Evolutionary conservation across 1,284 basidiomycete species (phyloP).

Genomic region (Sphagnurus paluster): DNA sequence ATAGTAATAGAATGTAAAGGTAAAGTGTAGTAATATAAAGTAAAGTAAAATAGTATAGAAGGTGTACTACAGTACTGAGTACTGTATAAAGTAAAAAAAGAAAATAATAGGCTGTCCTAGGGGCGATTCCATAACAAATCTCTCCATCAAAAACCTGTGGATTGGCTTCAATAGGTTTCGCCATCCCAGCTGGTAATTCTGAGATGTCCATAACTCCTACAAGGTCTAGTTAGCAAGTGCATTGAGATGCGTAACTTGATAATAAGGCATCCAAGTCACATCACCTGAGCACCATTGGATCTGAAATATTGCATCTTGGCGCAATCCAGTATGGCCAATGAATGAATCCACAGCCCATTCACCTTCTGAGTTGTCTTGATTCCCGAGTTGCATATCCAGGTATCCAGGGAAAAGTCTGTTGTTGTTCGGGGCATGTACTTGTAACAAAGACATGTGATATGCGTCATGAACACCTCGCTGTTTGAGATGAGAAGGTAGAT

Average conservation of each 20-base stretch:
- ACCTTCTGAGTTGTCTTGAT: not conserved
- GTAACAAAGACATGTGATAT: conserved; percentile 6
- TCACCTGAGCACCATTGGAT: conserved; percentile 23
- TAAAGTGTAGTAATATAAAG: too few species aligned
- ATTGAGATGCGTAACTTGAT: not conserved
- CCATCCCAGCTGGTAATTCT: not conserved
- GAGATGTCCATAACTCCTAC: not conserved
- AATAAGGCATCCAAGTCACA: conserved; percentile 16
- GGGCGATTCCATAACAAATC: too few species aligned
- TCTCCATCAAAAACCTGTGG: conserved; percentile 1
- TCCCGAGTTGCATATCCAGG: conserved; percentile 4
- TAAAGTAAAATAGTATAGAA: too few species aligned
- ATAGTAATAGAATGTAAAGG: too few species aligned
- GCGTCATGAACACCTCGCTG: conserved; percentile 9
- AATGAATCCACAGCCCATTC: conserved; percentile 14
- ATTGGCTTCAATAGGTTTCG: not conserved
- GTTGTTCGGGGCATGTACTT: conserved; percentile 11
- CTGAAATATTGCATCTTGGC: conserved; percentile 14
- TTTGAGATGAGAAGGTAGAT: not conserved
- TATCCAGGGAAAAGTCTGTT: conserved; percentile 14
- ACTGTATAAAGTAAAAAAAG: too few species aligned
- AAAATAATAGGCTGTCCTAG: too few species aligned
- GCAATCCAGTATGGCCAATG: conserved; percentile 10
- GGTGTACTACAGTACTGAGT: too few species aligned
- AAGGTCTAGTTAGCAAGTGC: not conserved